These are phyloP conservation scores for Poa annua DNA, from an alignment of 176 grass and related monocot species.

Conservation along the genomic window DNA sequence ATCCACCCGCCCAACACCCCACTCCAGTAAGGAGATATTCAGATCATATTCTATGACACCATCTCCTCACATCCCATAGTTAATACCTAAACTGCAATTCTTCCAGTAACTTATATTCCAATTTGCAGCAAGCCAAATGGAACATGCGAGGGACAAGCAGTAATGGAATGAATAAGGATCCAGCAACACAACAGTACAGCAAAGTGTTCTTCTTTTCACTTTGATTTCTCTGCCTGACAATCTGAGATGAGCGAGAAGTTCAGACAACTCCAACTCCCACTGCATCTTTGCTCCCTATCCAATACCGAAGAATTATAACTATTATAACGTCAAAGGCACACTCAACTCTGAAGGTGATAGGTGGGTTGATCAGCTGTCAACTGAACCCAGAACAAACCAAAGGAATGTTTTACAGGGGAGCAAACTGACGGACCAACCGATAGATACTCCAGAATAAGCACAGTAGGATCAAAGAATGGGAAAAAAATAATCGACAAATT, in stretches of 20 bases:
- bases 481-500: neutral
- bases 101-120: neutral
- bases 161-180: slow-evolving; percentile 32
- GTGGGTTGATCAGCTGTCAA: neutral
- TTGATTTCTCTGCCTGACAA: neutral
- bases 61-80: neutral
- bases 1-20: neutral
- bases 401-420: neutral
- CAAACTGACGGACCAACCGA: neutral
- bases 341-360: neutral
- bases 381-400: neutral
- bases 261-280: neutral
- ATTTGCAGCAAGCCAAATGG: slow-evolving; percentile 21
- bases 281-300: neutral
- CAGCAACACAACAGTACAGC: slow-evolving; percentile 5
- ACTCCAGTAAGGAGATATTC: slow-evolving; percentile 6
- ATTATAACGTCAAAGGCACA: neutral
- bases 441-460: neutral
- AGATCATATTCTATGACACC: neutral
- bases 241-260: neutral
- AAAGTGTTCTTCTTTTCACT: neutral
- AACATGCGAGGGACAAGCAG: slow-evolving; percentile 14
- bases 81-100: slow-evolving; percentile 25
- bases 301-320: neutral
- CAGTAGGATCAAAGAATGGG: neutral